These are phyloP conservation scores for Euphrasia arctica DNA, from an alignment of 305 asterid genomes.

Conservation along the genomic window DNA sequence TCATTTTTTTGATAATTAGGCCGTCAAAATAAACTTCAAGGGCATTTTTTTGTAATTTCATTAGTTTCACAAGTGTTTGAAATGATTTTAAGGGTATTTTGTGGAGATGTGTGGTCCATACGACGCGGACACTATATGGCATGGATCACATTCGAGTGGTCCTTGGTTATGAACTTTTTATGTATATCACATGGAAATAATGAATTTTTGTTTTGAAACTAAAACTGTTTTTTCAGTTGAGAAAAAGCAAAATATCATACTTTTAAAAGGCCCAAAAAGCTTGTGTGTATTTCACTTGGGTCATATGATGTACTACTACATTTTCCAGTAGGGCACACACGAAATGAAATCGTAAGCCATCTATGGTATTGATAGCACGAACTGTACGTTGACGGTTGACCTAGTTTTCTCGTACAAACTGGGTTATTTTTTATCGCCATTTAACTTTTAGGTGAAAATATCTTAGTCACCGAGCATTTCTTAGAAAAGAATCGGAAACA, in stretches of 20 bases:
- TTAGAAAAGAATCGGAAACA: too few relatives aligned
- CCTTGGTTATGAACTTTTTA: slow-evolving; percentile 7
- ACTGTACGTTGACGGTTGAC: neutral
- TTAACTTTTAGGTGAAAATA: too few relatives aligned
- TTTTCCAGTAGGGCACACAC: slow-evolving; percentile 15
- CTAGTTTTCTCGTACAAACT: neutral
- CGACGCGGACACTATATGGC: neutral
- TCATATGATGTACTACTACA: slow-evolving; percentile 23
- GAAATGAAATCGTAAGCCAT: slow-evolving; percentile 5
- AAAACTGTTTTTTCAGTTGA: too few relatives aligned
- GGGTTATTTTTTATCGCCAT: too few relatives aligned
- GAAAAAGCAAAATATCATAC: slow-evolving; percentile 22
- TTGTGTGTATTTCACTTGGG: slow-evolving; percentile 2
- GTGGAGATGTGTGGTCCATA: slow-evolving; percentile 1
- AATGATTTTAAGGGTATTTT: slow-evolving; percentile 7
- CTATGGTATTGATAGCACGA: neutral
- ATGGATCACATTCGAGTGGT: slow-evolving; percentile 7
- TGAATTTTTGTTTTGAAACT: neutral
- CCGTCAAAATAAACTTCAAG: too few relatives aligned
- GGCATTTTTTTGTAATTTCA: too few relatives aligned
- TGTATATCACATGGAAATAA: slow-evolving; percentile 9
- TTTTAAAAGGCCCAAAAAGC: neutral
- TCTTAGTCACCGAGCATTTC: too few relatives aligned
- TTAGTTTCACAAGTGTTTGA: too few relatives aligned
- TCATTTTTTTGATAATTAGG: too few relatives aligned